Base-by-base conservation (phyloP, 257 asterid genomes). In the Przewalskia tangutica region DNA sequence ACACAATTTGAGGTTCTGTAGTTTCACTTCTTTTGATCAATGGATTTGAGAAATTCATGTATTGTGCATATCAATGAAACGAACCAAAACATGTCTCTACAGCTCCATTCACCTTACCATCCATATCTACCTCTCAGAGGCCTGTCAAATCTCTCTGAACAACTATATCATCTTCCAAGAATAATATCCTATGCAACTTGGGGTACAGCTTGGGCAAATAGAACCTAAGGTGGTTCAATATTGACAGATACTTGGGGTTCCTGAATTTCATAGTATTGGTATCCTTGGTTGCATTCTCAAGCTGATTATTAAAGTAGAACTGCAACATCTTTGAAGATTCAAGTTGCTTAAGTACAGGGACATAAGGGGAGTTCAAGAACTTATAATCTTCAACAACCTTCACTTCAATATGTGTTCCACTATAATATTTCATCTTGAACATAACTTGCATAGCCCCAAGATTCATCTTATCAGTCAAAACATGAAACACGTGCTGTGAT, bases 361-460 rank as follows among this genome's bases (percentile, higher is more conserved):
- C 87, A 70, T 85, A 86, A 18, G 91, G 86, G 82, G 89, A 88
- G 79, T 88, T 86, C 87, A 88, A 82, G 66, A 86, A 88, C 68
- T 82, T 85, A 82, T 83, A 86, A 82, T 80, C 86, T 80, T 88
- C 91, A 42, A 88, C 91, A 17, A 88, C 89, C 87, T 86, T 88
- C 76, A 88, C 91, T 59, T 88, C 91, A 60, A 83, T 82, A 79
- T 85, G 91, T 54, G 87, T 90, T 56, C 90, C 86, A 17, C 79
- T 85, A 50, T 85, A 88, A 67, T 86, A 83, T 81, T 80, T 85
- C 75, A 87, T 85, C 85, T 87, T 87, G 83, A 89, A 89, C 90
- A 90, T 85, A 66, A 90, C 93, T 79, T 90, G 93, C 91, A 90
- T 90, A 23, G 90, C 93, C 73, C 90, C 91, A 51, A 89, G 87